phyloP scores from a whole-genome alignment of 345 rosid genomes.

The Erucastrum elatum region DNA sequence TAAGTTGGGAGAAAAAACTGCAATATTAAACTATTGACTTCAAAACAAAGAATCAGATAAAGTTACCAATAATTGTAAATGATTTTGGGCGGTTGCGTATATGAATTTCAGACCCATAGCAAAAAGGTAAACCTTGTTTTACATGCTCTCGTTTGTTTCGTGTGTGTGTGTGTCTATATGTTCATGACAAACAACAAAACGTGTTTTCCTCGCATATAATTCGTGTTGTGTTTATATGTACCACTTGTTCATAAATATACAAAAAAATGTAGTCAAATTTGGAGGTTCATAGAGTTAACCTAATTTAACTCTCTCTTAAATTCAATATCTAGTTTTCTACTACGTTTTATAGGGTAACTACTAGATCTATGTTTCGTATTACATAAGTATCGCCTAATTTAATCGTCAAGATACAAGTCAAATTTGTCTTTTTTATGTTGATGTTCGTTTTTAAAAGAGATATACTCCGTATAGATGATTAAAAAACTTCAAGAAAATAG shows the following conservation, averaged over 20 bases:
- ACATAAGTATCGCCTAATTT: background rate
- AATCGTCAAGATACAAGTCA: background rate
- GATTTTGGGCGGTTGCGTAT: constrained; percentile 28
- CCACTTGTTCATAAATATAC: constrained; percentile 17
- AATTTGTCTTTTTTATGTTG: background rate
- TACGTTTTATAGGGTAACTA: background rate
- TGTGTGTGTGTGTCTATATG: constrained; percentile 4
- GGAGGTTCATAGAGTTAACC: constrained; percentile 23
- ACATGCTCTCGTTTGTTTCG: constrained; percentile 23
- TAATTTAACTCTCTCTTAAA: background rate
- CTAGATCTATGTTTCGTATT: background rate
- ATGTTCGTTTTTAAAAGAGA: background rate
- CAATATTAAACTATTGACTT: constrained; percentile 5
- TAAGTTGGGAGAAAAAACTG: constrained; percentile 3
- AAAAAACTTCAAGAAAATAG: background rate
- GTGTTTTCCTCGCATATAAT: constrained; percentile 21
- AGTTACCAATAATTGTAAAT: background rate
- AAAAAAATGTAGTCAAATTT: constrained; percentile 10
- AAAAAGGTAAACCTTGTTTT: constrained; percentile 38
- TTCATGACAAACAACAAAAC: constrained; percentile 18
- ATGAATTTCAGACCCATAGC: constrained; percentile 11
- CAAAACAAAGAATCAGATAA: constrained; percentile 6
- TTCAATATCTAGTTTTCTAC: background rate
- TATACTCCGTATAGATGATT: background rate
- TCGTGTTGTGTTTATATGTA: constrained; percentile 24